These are phyloP conservation scores for Xylariaceae sp. DNA, from an alignment of 2,329 filamentous ascomycete species.

Conservation along the genomic window DNA sequence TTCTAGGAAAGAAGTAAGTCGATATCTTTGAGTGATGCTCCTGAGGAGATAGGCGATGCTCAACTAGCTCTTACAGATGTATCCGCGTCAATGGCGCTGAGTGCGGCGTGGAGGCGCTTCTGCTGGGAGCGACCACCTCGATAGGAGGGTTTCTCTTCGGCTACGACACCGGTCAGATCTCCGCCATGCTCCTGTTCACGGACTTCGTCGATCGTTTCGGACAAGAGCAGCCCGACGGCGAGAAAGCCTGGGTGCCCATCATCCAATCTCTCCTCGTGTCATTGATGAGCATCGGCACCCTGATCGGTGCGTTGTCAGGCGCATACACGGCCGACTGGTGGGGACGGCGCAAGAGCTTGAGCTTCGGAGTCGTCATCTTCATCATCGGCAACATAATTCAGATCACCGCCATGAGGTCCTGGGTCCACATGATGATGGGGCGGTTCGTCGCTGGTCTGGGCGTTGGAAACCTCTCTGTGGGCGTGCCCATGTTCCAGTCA, in stretches of 20 bases:
- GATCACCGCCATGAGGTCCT: slow-evolving; percentile 59
- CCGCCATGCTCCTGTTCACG: slow-evolving; percentile 50
- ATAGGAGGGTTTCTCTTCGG: slow-evolving; percentile 66
- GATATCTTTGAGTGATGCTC: neutral
- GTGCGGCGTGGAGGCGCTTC: slow-evolving; percentile 44
- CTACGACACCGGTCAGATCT: slow-evolving; percentile 65
- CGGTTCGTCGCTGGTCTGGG: slow-evolving; percentile 69
- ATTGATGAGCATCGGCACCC: slow-evolving; percentile 57
- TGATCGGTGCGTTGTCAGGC: slow-evolving; percentile 56
- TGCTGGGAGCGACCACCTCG: slow-evolving; percentile 55
- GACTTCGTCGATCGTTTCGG: slow-evolving; percentile 63
- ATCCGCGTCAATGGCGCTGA: slow-evolving; percentile 48
- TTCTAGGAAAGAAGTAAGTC: slow-evolving; percentile 6
- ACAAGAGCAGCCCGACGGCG: slow-evolving; percentile 44
- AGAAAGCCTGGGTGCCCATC: slow-evolving; percentile 44
- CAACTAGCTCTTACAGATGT: slow-evolving; percentile 33
- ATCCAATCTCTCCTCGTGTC: slow-evolving; percentile 57
- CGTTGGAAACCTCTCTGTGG: slow-evolving; percentile 66
- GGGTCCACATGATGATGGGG: slow-evolving; percentile 69
- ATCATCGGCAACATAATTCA: slow-evolving; percentile 68
- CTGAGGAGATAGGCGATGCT: neutral
- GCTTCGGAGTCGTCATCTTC: slow-evolving; percentile 58
- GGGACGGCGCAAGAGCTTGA: slow-evolving; percentile 60
- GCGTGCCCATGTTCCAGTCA: slow-evolving; percentile 69
- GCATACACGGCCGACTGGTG: slow-evolving; percentile 60